Evolutionary conservation across 371 early-diverging fungal genomes (phyloP).

Genomic region (Polyrhizophydium stewartii): DNA sequence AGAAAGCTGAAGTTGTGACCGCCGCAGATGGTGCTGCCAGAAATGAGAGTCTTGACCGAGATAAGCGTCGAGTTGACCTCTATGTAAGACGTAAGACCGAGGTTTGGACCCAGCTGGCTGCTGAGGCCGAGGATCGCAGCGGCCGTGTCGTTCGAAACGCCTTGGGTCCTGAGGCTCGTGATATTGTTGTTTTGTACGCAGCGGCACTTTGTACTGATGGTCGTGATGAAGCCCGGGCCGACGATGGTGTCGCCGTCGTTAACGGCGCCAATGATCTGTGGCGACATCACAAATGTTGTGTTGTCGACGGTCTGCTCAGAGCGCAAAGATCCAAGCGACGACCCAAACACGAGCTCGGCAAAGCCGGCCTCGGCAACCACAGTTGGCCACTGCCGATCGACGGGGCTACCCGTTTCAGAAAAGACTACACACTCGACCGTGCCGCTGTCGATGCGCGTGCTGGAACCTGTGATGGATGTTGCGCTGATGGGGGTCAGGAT

Average conservation of each 20-base stretch:
- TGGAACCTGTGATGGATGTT: slow-evolving; percentile 7
- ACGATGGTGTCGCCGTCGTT: slow-evolving; percentile 21
- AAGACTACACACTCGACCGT: background rate
- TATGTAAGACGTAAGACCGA: background rate
- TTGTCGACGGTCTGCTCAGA: slow-evolving; percentile 7
- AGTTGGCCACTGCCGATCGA: slow-evolving; percentile 16
- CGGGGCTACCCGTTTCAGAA: background rate
- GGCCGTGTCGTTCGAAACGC: background rate
- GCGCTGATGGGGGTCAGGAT: slow-evolving; percentile 15
- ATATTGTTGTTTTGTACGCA: slow-evolving; percentile 8
- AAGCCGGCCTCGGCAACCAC: slow-evolving; percentile 16
- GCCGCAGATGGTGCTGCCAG: slow-evolving; percentile 8
- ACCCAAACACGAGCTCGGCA: slow-evolving; percentile 23
- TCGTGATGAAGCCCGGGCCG: slow-evolving; percentile 18
- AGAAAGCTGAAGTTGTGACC: slow-evolving; percentile 7
- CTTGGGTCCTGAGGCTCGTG: background rate
- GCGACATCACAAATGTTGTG: slow-evolving; percentile 3
- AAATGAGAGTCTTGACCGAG: background rate
- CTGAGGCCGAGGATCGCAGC: background rate
- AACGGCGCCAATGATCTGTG: slow-evolving; percentile 24
- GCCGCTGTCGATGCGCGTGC: slow-evolving; percentile 2
- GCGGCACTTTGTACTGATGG: slow-evolving; percentile 14
- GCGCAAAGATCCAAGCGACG: slow-evolving; percentile 23
- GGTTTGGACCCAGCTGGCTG: background rate
- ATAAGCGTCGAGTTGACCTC: background rate